Percentiles rank a stretch among this genome's conserved stretches.
Evolutionary conservation across 345 rosid genomes (phyloP).

Genomic region (Eucalyptus cloeziana): DNA sequence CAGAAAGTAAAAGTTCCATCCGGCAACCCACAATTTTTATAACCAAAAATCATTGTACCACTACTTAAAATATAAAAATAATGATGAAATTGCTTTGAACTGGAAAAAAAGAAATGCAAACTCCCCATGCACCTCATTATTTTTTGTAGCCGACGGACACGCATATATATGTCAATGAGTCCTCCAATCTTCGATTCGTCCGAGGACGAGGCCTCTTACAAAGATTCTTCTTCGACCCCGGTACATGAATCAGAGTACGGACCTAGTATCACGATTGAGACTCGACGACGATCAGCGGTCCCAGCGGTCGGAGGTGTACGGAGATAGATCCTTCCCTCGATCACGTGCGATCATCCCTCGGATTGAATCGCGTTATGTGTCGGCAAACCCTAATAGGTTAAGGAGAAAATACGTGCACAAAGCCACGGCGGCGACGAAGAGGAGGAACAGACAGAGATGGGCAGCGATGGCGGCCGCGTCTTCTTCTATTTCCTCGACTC

Average conservation of each 20-base stretch:
- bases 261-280: neutral
- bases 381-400: neutral
- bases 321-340: neutral
- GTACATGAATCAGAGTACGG: neutral
- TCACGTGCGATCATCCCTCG: neutral
- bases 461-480: neutral
- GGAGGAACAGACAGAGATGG: neutral
- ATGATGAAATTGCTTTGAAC: neutral
- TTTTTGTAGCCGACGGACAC: neutral
- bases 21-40: neutral
- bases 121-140: neutral
- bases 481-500: neutral
- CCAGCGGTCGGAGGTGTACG: neutral
- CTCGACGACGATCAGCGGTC: neutral
- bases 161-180: neutral
- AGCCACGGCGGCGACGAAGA: neutral
- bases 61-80: neutral
- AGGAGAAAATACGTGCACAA: neutral
- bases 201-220: neutral
- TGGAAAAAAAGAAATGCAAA: neutral
- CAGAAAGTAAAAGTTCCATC: neutral
- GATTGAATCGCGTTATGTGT: neutral
- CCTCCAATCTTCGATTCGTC: neutral
- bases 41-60: too few species aligned
- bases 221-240: neutral